These are phyloP conservation scores for Pelargonium australe DNA, from an alignment of 441 rosid genomes.

Conservation along the genomic window DNA sequence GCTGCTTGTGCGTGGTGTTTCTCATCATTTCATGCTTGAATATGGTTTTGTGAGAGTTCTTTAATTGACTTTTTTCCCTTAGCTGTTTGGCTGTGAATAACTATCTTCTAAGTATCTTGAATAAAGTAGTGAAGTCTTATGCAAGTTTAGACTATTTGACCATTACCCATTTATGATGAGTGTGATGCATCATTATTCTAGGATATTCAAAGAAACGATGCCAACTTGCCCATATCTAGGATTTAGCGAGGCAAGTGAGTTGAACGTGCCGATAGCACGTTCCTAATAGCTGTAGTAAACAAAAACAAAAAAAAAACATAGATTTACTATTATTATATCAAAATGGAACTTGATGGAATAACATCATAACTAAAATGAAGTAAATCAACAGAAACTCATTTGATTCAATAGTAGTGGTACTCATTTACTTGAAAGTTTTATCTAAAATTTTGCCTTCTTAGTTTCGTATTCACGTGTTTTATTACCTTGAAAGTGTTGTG, in stretches of 20 bases:
- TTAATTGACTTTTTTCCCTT: neutral
- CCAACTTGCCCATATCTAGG: neutral
- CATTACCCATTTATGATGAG: neutral
- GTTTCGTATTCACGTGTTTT: no score
- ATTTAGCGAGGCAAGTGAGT: neutral
- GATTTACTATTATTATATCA: neutral
- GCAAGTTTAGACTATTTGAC: neutral
- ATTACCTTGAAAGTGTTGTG: neutral
- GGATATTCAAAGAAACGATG: neutral
- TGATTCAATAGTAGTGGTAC: neutral
- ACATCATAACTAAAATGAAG: neutral
- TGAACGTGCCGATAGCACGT: neutral
- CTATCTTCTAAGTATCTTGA: neutral
- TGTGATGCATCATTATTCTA: neutral
- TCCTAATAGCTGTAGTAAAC: neutral
- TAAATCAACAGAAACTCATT: neutral
- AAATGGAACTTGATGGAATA: neutral
- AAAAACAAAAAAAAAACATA: neutral
- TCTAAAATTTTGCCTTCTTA: no score
- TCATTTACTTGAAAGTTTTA: neutral
- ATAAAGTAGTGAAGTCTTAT: neutral
- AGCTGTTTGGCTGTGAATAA: neutral
- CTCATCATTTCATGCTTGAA: no score
- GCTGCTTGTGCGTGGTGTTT: no score
- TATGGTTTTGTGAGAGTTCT: no score